Evolutionary conservation across 768 basidiomycete species (phyloP).

Genomic region (Suillus bovinus): DNA sequence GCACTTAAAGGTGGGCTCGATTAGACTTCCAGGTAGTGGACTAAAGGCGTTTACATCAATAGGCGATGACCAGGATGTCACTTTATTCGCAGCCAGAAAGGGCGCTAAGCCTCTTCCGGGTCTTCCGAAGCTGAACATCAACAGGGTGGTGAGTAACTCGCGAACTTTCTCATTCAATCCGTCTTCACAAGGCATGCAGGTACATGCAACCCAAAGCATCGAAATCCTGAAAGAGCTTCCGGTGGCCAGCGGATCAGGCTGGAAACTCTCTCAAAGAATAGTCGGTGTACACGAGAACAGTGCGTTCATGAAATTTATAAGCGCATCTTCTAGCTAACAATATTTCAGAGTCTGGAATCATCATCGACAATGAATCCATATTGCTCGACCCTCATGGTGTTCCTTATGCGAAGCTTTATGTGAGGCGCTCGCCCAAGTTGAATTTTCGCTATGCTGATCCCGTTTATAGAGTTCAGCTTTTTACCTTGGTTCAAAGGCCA

Average conservation of each 20-base stretch:
- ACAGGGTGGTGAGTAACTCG: conserved; percentile 55
- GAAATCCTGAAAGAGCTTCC: conserved; percentile 81
- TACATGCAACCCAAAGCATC: conserved; percentile 79
- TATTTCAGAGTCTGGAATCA: conserved; percentile 67
- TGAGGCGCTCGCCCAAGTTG: conserved; percentile 26
- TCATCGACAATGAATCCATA: conserved; percentile 61
- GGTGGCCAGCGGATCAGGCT: conserved; percentile 71
- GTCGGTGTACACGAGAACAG: conserved; percentile 82
- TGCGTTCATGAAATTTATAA: conserved; percentile 34
- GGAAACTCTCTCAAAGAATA: conserved; percentile 68
- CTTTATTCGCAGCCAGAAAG: conserved; percentile 58
- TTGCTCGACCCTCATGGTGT: conserved; percentile 65
- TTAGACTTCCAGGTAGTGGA: background rate
- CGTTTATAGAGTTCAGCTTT: conserved; percentile 57
- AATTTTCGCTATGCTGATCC: background rate
- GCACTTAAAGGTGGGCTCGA: conserved; percentile 56
- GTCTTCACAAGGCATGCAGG: conserved; percentile 39
- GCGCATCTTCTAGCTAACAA: background rate
- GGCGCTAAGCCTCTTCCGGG: conserved; percentile 51
- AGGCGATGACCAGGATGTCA: conserved; percentile 66
- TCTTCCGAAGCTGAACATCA: conserved; percentile 69
- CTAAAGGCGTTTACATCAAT: background rate
- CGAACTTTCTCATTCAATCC: background rate
- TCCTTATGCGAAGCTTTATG: conserved; percentile 63
- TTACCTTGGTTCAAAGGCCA: conserved; percentile 67